phyloP scores from a whole-genome alignment of 345 rosid species.

The Cardamine resedifolia region DNA sequence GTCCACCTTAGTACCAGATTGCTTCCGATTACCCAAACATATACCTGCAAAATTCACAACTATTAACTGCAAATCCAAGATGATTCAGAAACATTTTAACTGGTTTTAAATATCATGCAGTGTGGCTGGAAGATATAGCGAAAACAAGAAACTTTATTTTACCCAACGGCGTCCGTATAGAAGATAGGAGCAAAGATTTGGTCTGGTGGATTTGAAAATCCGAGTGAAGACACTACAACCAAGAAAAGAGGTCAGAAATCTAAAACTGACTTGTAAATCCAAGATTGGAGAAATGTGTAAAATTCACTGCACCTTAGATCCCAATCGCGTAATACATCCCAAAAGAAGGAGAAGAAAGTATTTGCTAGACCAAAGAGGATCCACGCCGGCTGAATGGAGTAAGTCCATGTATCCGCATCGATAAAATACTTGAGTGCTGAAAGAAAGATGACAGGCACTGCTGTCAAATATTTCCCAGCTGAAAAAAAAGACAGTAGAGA shows the following conservation, averaged over 20 bases:
- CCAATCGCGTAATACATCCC: conserved; percentile 97
- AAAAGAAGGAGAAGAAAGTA: conserved; percentile 85
- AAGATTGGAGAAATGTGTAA: conserved; percentile 10
- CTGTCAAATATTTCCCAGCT: conserved; percentile 90
- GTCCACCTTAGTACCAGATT: conserved; percentile 87
- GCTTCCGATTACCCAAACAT: conserved; percentile 88
- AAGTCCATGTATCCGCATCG: conserved; percentile 71
- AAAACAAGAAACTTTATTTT: conserved; percentile 25
- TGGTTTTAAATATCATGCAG: not conserved
- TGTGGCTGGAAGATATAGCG: not conserved
- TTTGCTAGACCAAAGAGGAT: conserved; percentile 77
- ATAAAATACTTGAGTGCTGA: conserved; percentile 94
- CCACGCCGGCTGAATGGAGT: conserved; percentile 88
- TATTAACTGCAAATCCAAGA: not conserved
- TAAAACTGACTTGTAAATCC: not conserved
- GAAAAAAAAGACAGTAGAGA: conserved; percentile 39
- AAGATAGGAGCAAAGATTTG: conserved; percentile 53
- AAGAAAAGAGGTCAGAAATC: not conserved
- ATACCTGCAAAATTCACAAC: conserved; percentile 53
- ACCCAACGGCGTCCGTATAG: conserved; percentile 84
- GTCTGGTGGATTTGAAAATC: conserved; percentile 76
- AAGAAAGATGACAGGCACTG: conserved; percentile 91
- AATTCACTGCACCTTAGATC: conserved; percentile 71
- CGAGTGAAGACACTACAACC: conserved; percentile 72
- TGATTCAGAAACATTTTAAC: not conserved